These are phyloP conservation scores for Candida sakaeoensis DNA, from an alignment of 805 yeast genomes.

Conservation along the genomic window DNA sequence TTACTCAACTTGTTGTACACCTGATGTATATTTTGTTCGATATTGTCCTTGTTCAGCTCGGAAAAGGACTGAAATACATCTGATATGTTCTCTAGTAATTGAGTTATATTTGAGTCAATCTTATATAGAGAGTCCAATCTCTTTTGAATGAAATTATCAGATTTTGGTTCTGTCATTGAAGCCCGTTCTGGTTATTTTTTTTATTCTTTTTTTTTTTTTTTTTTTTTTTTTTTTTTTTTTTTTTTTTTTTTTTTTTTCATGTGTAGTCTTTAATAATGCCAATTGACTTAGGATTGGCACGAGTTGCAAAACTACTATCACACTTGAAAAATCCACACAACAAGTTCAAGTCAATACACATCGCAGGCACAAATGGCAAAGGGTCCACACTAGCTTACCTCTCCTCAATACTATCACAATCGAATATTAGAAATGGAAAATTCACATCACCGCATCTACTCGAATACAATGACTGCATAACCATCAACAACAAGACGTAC, in stretches of 20 bases:
- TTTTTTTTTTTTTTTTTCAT: constrained; percentile 3
- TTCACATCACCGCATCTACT: constrained; percentile 89
- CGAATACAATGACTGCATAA: constrained; percentile 69
- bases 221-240: not conserved
- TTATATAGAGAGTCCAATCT: constrained; percentile 50
- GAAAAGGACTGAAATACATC: constrained; percentile 41
- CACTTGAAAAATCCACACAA: constrained; percentile 68
- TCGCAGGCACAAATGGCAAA: constrained; percentile 96
- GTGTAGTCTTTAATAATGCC: constrained; percentile 22
- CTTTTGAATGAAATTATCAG: constrained; percentile 40
- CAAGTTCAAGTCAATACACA: constrained; percentile 67
- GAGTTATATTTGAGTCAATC: constrained; percentile 51
- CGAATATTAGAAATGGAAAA: constrained; percentile 58
- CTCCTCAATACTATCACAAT: constrained; percentile 54
- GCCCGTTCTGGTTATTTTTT: too few species aligned
- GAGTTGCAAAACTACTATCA: constrained; percentile 29
- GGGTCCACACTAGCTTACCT: constrained; percentile 89
- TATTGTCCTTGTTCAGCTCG: constrained; percentile 28
- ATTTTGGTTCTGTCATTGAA: constrained; percentile 12
- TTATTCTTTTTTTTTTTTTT: too few species aligned
- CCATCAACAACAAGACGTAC: constrained; percentile 59
- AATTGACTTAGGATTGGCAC: constrained; percentile 36
- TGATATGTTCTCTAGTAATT: constrained; percentile 48
- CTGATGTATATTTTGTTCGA: constrained; percentile 40
- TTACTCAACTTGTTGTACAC: constrained; percentile 55